These are phyloP conservation scores for Blastobotrys muscicola DNA, from an alignment of 805 yeast species.

Conservation along the genomic window DNA sequence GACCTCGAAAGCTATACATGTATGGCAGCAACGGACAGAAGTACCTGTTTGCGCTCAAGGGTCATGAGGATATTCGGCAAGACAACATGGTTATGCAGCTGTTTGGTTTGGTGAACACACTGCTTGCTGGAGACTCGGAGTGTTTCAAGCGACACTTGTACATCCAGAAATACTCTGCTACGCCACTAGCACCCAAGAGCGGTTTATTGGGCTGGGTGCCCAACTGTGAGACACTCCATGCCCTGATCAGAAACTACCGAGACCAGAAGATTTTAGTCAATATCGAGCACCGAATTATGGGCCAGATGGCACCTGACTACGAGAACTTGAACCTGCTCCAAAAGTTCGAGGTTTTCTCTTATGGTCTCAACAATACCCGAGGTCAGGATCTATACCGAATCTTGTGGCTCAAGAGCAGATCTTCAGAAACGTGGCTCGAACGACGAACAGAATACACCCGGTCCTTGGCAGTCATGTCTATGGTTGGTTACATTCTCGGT, in stretches of 20 bases:
- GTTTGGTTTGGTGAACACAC: constrained; percentile 88
- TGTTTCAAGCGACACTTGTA: constrained; percentile 93
- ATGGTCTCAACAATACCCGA: constrained; percentile 88
- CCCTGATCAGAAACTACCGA: constrained; percentile 81
- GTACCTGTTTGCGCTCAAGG: constrained; percentile 75
- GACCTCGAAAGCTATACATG: constrained; percentile 78
- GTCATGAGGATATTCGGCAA: constrained; percentile 97
- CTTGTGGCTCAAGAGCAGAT: constrained; percentile 89
- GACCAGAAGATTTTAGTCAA: constrained; percentile 83
- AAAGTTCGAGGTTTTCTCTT: constrained; percentile 93
- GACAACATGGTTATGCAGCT: constrained; percentile 97
- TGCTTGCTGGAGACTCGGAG: constrained; percentile 82
- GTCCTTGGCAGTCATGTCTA: constrained; percentile 95
- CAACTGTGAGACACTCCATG: constrained; percentile 94
- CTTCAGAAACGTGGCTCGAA: constrained; percentile 97
- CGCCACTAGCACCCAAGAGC: constrained; percentile 93
- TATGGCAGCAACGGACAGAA: constrained; percentile 89
- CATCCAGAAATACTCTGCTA: constrained; percentile 86
- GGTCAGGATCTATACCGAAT: constrained; percentile 96
- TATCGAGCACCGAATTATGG: constrained; percentile 90
- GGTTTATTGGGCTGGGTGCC: constrained; percentile 97
- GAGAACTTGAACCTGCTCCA: constrained; percentile 82
- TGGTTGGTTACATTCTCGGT: constrained; percentile 96
- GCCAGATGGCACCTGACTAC: constrained; percentile 96
- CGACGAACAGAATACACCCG: constrained; percentile 94